phyloP scores from a whole-genome alignment of 345 rosid genomes.

The Physaria fendleri region DNA sequence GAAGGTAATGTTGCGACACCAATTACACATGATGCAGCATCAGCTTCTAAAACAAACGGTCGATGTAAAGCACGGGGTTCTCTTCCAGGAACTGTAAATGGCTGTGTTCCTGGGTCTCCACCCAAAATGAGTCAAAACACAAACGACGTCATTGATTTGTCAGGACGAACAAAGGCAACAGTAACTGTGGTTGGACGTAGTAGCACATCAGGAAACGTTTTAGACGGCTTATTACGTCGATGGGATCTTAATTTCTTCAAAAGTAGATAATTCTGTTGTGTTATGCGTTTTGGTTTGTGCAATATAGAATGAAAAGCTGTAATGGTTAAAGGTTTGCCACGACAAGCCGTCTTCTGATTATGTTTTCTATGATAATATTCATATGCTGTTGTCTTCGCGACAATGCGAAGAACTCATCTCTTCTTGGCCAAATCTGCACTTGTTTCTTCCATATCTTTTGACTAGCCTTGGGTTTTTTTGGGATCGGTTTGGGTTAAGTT shows the following conservation, averaged over 20 bases:
- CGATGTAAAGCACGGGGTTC: slow-evolving; percentile 7
- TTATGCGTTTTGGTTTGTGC: slow-evolving; percentile 40
- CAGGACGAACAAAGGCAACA: slow-evolving; percentile 70
- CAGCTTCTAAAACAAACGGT: slow-evolving; percentile 13
- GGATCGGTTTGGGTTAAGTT: no score
- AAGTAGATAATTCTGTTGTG: slow-evolving; percentile 30
- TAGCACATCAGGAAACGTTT: slow-evolving; percentile 52
- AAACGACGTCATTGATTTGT: slow-evolving; percentile 46
- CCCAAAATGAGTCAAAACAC: slow-evolving; percentile 32
- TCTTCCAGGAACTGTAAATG: slow-evolving; percentile 28
- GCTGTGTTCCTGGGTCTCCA: slow-evolving; percentile 12
- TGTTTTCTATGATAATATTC: slow-evolving; percentile 5
- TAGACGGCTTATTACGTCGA: slow-evolving; percentile 79
- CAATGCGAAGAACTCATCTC: not conserved
- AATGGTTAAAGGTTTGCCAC: slow-evolving; percentile 14
- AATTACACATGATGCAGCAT: slow-evolving; percentile 12
- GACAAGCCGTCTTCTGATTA: slow-evolving; percentile 6
- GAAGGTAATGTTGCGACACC: slow-evolving; percentile 10
- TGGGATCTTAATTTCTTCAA: slow-evolving; percentile 84
- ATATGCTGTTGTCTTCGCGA: not conserved
- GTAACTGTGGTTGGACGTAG: slow-evolving; percentile 61
- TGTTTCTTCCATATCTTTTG: not conserved
- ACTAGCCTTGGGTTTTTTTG: no score
- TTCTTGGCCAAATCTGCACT: not conserved
- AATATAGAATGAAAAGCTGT: slow-evolving; percentile 13